Evolutionary conservation across 2,329 filamentous ascomycete genomes (phyloP).

Genomic region (Colletotrichum sojae): DNA sequence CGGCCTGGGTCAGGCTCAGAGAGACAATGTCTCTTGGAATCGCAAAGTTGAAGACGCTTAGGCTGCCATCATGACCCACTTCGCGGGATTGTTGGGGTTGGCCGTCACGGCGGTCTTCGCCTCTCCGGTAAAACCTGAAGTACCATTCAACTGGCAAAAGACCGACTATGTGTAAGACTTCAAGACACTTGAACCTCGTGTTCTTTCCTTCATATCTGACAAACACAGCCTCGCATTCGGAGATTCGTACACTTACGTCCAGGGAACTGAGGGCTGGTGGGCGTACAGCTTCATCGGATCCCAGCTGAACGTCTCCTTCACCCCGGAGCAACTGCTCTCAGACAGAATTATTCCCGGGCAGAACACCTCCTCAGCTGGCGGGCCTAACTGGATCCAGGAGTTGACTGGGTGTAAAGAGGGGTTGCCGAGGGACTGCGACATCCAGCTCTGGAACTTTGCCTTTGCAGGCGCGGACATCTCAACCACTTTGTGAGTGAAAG

Average conservation of each 20-base stretch:
- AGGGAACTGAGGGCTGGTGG: constrained; percentile 64
- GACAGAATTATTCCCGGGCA: constrained; percentile 62
- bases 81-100: background rate
- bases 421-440: constrained; percentile 58
- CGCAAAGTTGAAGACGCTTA: background rate
- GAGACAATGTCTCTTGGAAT: background rate
- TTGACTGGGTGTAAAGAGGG: constrained; percentile 64
- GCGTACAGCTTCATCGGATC: constrained; percentile 71
- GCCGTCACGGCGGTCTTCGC: background rate
- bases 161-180: constrained; percentile 44
- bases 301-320: constrained; percentile 61
- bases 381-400: constrained; percentile 69
- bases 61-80: background rate
- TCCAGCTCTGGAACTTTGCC: constrained; percentile 69
- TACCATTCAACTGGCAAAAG: constrained; percentile 42
- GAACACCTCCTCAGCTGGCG: constrained; percentile 66
- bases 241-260: constrained; percentile 67
- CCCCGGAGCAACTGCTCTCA: constrained; percentile 57
- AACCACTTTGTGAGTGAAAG: constrained; percentile 17
- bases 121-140: background rate
- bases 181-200: no score
- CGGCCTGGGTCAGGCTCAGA: no score
- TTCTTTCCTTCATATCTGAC: background rate
- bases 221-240: constrained; percentile 60
- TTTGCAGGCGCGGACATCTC: constrained; percentile 65